Conservation (phyloP, 1,284 basidiomycete genomes). For the Cutaneotrichosporon sp. region DNA sequence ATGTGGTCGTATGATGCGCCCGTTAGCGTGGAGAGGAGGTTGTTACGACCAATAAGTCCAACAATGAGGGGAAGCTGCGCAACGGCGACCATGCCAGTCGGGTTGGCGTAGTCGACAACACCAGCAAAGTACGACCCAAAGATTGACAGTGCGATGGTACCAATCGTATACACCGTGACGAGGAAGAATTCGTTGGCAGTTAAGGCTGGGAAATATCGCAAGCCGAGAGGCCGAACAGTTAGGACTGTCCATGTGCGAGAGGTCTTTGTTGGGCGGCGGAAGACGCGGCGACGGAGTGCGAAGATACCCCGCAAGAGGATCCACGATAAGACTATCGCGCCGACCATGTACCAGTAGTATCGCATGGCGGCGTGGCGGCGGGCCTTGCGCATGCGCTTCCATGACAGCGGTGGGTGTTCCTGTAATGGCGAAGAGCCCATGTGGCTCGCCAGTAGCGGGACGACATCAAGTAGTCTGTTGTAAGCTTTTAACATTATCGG, state of each 20-base stretch:
- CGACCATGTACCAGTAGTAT: slow-evolving; percentile 8
- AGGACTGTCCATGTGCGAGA: background rate
- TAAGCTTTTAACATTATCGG: background rate
- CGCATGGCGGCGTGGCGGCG: slow-evolving; percentile 7
- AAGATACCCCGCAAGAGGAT: background rate
- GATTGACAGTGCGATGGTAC: slow-evolving; percentile 5
- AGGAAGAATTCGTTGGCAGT: background rate
- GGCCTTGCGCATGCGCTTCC: slow-evolving; percentile 4
- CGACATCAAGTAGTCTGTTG: background rate
- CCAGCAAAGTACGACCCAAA: slow-evolving; percentile 7
- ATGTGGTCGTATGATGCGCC: slow-evolving; percentile 62
- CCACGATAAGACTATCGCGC: background rate
- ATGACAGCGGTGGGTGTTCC: background rate
- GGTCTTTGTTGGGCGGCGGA: background rate
- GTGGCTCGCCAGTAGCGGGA: background rate
- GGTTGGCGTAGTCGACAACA: slow-evolving; percentile 9
- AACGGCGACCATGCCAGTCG: slow-evolving; percentile 24
- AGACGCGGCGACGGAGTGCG: background rate
- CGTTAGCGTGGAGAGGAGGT: slow-evolving; percentile 62
- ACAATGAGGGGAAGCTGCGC: slow-evolving; percentile 64
- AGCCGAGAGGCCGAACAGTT: background rate
- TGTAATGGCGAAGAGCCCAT: background rate
- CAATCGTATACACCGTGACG: background rate
- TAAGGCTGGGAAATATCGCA: background rate
- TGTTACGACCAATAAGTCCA: slow-evolving; percentile 65